These are phyloP conservation scores for Ambispora gerdemannii DNA, from an alignment of 192 early-diverging fungal species.

Conservation along the genomic window DNA sequence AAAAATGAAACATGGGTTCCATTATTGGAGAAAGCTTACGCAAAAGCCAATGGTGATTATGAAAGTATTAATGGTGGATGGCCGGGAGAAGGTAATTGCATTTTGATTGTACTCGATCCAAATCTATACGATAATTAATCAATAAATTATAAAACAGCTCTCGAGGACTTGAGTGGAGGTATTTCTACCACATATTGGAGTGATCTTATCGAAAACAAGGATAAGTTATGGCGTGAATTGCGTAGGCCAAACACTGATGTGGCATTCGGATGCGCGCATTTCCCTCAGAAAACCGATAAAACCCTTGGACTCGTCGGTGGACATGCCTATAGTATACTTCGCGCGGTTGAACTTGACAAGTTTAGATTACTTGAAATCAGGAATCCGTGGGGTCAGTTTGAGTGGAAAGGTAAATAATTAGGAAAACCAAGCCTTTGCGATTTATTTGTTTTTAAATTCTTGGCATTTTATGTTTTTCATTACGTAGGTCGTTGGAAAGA, in stretches of 20 bases:
- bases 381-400: conserved; percentile 49
- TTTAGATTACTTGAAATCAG: conserved; percentile 37
- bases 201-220: conserved; percentile 40
- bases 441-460: neutral
- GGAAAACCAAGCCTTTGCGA: conserved; percentile 1
- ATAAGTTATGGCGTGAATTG: conserved; percentile 45
- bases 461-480: neutral
- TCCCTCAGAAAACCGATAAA: conserved; percentile 4
- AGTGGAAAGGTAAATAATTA: conserved; percentile 46
- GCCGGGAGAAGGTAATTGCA: conserved; percentile 33
- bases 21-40: conserved; percentile 53
- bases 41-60: conserved; percentile 51
- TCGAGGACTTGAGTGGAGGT: conserved; percentile 51
- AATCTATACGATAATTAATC: neutral
- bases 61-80: conserved; percentile 39
- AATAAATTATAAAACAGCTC: neutral
- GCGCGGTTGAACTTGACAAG: conserved; percentile 37
- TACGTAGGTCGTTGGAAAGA: neutral
- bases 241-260: conserved; percentile 31
- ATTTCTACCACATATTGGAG: conserved; percentile 31
- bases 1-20: conserved; percentile 51
- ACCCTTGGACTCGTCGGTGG: conserved; percentile 31
- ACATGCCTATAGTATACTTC: conserved; percentile 46
- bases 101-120: neutral
- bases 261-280: conserved; percentile 31